Percentiles rank a stretch among this genome's conserved stretches.
phyloP scores from a whole-genome alignment of 2,329 filamentous ascomycete species.

The Sporothrix luriei region DNA sequence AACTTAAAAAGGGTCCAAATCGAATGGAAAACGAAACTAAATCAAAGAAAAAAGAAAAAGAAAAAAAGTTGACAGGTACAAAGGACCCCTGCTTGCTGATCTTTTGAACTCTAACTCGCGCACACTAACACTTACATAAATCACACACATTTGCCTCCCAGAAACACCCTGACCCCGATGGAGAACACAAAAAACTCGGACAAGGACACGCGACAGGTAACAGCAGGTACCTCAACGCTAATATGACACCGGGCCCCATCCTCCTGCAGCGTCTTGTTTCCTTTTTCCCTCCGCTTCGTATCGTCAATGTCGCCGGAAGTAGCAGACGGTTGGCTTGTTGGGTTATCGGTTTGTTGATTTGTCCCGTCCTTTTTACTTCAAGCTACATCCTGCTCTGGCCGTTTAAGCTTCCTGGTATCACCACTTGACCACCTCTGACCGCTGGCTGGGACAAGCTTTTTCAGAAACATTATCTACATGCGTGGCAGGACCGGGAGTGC shows the following conservation, averaged over 20 bases:
- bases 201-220: neutral
- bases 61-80: neutral
- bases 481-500: neutral
- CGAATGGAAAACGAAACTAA: neutral
- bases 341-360: neutral
- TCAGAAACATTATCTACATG: slow-evolving; percentile 18
- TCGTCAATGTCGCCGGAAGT: slow-evolving; percentile 12
- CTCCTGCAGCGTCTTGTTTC: neutral
- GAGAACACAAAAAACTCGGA: neutral
- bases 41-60: slow-evolving; percentile 19
- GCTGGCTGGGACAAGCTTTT: slow-evolving; percentile 1
- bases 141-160: neutral
- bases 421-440: neutral
- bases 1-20: neutral
- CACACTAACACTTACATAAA: slow-evolving; percentile 4
- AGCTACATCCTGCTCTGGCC: neutral
- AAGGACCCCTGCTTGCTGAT: slow-evolving; percentile 15
- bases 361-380: neutral
- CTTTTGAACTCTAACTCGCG: neutral
- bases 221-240: neutral
- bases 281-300: slow-evolving; percentile 4
- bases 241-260: slow-evolving; percentile 7
- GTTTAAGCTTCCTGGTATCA: slow-evolving; percentile 11
- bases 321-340: neutral
- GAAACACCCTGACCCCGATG: neutral